Percentiles rank a stretch among this genome's conserved stretches.
Evolutionary conservation across 2,329 filamentous ascomycete species (phyloP).

Genomic region (Fusarium proliferatum): DNA sequence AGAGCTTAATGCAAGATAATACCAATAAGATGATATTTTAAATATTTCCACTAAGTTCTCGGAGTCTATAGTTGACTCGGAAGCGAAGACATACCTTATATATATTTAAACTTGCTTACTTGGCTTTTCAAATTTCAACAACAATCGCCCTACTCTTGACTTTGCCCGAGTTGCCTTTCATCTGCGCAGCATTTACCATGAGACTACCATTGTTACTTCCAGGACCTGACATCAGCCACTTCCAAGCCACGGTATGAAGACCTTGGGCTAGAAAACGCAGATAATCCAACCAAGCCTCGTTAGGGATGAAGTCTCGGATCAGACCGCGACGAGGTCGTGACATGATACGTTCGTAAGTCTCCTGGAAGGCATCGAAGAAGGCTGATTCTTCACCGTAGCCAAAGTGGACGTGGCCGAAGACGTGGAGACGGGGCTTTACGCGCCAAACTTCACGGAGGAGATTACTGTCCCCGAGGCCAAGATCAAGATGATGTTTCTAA

Average conservation of each 20-base stretch:
- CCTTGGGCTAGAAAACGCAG: conserved; percentile 58
- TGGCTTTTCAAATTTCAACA: conserved; percentile 47
- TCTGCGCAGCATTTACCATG: conserved; percentile 68
- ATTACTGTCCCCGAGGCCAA: conserved; percentile 75
- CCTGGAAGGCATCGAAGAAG: conserved; percentile 80
- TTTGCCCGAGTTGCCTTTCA: conserved; percentile 64
- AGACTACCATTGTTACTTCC: conserved; percentile 61
- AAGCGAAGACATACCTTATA: not conserved
- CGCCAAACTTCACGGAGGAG: conserved; percentile 80
- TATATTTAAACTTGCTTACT: not conserved
- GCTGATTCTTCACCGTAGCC: conserved; percentile 76
- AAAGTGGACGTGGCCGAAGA: conserved; percentile 88
- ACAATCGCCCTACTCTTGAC: conserved; percentile 55
- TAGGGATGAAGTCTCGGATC: conserved; percentile 60
- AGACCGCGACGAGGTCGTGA: conserved; percentile 55
- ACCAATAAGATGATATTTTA: not conserved
- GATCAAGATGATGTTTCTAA: conserved; percentile 74
- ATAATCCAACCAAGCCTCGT: conserved; percentile 59
- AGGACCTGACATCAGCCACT: conserved; percentile 66
- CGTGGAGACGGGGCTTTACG: conserved; percentile 78
- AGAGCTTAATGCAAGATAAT: conserved; percentile 21
- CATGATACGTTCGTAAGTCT: conserved; percentile 75
- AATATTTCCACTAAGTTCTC: not conserved
- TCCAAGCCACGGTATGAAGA: conserved; percentile 62
- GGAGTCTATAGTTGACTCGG: not conserved